These are phyloP conservation scores for Gossypium mustelinum DNA, from an alignment of 345 rosid genomes.

Conservation along the genomic window DNA sequence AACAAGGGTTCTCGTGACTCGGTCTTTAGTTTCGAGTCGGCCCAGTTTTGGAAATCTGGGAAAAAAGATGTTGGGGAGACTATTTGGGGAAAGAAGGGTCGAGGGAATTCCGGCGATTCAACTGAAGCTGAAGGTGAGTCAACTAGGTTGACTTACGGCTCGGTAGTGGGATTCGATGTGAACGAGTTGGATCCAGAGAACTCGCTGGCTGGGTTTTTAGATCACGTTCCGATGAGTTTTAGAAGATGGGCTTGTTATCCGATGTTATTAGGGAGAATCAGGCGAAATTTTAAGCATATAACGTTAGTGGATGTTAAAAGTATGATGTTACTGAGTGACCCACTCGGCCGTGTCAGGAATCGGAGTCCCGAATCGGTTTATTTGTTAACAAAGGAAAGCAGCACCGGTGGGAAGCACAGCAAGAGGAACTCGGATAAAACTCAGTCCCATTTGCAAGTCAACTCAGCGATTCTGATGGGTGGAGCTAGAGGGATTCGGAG, in stretches of 20 bases:
- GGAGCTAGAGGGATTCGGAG: conserved; percentile 72
- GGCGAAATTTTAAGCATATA: conserved; percentile 72
- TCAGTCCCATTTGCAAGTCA: conserved; percentile 34
- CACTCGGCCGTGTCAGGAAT: conserved; percentile 55
- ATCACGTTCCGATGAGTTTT: conserved; percentile 61
- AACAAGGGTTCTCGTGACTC: conserved; percentile 26
- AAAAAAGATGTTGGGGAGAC: conserved; percentile 50
- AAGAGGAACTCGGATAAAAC: conserved; percentile 39
- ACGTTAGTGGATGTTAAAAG: conserved; percentile 56
- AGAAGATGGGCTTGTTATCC: conserved; percentile 90
- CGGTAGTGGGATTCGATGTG: conserved; percentile 71
- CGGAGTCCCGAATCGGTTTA: conserved; percentile 62
- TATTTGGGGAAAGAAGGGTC: conserved; percentile 72
- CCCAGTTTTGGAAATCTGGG: conserved; percentile 38
- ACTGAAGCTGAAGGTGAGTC: conserved; percentile 28
- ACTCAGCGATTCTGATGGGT: conserved; percentile 63
- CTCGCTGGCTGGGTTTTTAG: conserved; percentile 76
- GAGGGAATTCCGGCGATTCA: conserved; percentile 25
- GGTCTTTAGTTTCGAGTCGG: conserved; percentile 37
- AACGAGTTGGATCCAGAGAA: conserved; percentile 85
- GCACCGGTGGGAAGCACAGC: conserved; percentile 19
- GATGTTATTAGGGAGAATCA: conserved; percentile 77
- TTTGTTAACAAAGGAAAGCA: conserved; percentile 26
- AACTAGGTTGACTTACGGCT: conserved; percentile 64
- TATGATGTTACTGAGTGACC: conserved; percentile 56